Base-by-base conservation (phyloP, 2,329 filamentous ascomycete species). In the Verticillium albo-atrum region DNA sequence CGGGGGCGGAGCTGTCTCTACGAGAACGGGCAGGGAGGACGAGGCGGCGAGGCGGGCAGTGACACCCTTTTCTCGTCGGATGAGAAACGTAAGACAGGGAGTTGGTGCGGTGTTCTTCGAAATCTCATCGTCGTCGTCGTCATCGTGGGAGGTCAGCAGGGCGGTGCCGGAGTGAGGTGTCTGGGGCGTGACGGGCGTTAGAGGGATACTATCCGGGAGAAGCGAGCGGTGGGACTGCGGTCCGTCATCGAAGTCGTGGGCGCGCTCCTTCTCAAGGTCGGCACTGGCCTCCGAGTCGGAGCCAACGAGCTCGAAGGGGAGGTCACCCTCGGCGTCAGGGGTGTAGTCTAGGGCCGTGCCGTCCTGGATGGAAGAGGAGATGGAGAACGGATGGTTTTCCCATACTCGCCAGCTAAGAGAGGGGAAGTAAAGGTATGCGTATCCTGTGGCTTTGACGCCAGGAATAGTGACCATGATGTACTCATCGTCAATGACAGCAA, bases 371-470 rank as follows among this genome's bases (percentile, higher is more conserved):
- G 26, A 35, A 37, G 23, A 14, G 6, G 20, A 26, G 52, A 56
- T 56, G 15, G 61, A 61, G 50, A 62, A 62, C 1, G 61, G 61
- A 25, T 62, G 61, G 1, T 37, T 62, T 23, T 62, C 61, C 61
- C 61, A 62, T 35, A 61, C 30, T 2, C 56, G 50, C 61, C 61
- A 62, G 37, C 34, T 61, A 42, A 62, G 61, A 1, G 59, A 59
- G 1, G 59, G 61, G 4, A 62, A 62, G 32, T 57, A 53, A 6
- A 66, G 62, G 15, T 63, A 64, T 2, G 64, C 54, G 1, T 65
- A 62, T 1, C 63, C 64, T 1, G 56, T 35, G 4, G 54, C 47
- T 3, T 63, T 47, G 26, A 63, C 58, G 4, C 60, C 61, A 17
- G 58, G 50, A 7, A 62, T 37, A 27, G 56, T 54, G 47, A 62